Evolutionary conservation across 164 flowering plant species (phyloP).

Genomic region (Dillenia turbinata): DNA sequence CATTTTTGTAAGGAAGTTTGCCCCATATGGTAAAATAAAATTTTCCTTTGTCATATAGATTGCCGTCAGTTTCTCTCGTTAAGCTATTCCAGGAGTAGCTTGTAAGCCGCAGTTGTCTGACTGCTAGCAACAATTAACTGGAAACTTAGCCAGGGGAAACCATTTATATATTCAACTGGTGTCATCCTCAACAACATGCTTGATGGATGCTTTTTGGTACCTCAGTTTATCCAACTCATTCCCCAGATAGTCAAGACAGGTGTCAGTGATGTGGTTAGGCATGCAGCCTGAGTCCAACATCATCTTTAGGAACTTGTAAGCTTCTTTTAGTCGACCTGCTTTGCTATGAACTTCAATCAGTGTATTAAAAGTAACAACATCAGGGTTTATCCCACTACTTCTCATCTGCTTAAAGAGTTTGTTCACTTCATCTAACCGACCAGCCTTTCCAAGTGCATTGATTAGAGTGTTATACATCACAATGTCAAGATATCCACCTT

Average conservation of each 20-base stretch:
- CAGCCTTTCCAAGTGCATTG: slow-evolving; percentile 81
- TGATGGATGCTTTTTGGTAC: slow-evolving; percentile 57
- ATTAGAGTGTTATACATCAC: slow-evolving; percentile 96
- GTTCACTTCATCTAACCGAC: slow-evolving; percentile 64
- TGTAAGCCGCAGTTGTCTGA: slow-evolving; percentile 40
- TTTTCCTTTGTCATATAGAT: slow-evolving; percentile 63
- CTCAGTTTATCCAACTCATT: slow-evolving; percentile 68
- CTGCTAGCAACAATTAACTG: slow-evolving; percentile 46
- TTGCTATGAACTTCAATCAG: slow-evolving; percentile 83
- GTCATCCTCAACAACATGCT: slow-evolving; percentile 19
- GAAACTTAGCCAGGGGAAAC: slow-evolving; percentile 20
- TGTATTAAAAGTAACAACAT: slow-evolving; percentile 83
- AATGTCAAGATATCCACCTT: slow-evolving; percentile 86
- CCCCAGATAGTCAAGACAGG: slow-evolving; percentile 69
- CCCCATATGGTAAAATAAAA: slow-evolving; percentile 92
- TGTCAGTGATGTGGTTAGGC: slow-evolving; percentile 87
- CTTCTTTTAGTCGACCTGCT: slow-evolving; percentile 73
- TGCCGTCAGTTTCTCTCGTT: slow-evolving; percentile 77
- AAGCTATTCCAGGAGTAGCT: slow-evolving; percentile 52
- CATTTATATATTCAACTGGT: slow-evolving; percentile 6
- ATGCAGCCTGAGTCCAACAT: slow-evolving; percentile 87
- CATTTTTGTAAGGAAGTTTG: slow-evolving; percentile 84
- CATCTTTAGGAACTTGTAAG: slow-evolving; percentile 71
- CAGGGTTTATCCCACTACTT: slow-evolving; percentile 75
- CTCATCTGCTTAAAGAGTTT: slow-evolving; percentile 79